Conservation (phyloP, 805 yeast species). For the Myxozyma lipomycoides region DNA sequence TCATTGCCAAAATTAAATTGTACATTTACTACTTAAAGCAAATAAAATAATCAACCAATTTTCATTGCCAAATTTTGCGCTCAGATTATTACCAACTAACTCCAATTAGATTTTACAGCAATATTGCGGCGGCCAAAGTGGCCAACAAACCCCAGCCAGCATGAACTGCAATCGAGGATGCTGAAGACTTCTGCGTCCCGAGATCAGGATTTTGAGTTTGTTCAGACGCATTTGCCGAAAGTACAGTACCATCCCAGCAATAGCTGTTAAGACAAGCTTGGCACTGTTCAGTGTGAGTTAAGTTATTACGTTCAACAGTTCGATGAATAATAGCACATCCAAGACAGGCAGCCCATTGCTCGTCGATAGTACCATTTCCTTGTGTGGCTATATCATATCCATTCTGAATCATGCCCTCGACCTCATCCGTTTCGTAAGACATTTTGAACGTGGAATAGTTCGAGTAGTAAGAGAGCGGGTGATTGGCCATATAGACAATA, state of each 20-base stretch:
- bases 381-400: slow-evolving; percentile 74
- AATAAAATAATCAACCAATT: not conserved
- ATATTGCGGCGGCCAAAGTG: not conserved
- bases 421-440: slow-evolving; percentile 57
- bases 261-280: slow-evolving; percentile 64
- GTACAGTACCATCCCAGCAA: slow-evolving; percentile 66
- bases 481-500: slow-evolving; percentile 71
- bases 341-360: slow-evolving; percentile 68
- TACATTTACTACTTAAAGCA: not conserved
- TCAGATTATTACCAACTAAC: not conserved
- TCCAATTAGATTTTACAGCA: not conserved
- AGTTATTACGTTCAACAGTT: slow-evolving; percentile 65
- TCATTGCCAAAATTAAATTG: no score
- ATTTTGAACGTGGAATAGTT: slow-evolving; percentile 71
- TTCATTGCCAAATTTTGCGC: not conserved
- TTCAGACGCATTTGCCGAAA: slow-evolving; percentile 12
- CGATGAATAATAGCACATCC: slow-evolving; percentile 85
- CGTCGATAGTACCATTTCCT: slow-evolving; percentile 63
- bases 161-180: not conserved
- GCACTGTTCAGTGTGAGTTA: slow-evolving; percentile 66
- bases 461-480: slow-evolving; percentile 59
- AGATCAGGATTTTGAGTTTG: slow-evolving; percentile 12
- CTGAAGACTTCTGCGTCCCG: not conserved
- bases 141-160: not conserved
- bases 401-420: slow-evolving; percentile 58